Base-by-base conservation (phyloP, 129 eudicot genomes). In the Tanacetum coccineum region DNA sequence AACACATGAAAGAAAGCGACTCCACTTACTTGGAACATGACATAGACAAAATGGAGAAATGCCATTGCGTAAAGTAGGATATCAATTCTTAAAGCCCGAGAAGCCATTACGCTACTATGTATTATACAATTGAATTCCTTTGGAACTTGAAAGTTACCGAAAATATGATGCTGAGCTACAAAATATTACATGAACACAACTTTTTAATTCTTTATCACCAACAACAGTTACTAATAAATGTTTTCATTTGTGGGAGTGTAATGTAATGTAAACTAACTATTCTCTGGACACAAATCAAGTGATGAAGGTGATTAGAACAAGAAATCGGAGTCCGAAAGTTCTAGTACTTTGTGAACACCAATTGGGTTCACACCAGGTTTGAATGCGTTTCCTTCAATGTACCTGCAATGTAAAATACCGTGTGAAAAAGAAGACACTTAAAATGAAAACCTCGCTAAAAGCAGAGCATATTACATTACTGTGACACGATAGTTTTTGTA, bases 271-370 rank as follows among this genome's bases (percentile, higher is more conserved):
- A 64, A 59, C 73, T 13, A 61, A 46, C 59, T 36, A 26, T 19
- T 42, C 59, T 15, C 66, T 70, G 67, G 72, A n/a, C 3, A 22
- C 25, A 42, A 46, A 56, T 18, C 42, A 6, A 67, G 57, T 20
- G 17, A 58, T 0, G 39, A 15, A 22, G 51, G 52, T 15, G 71
- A 62, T 81, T 84, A 82, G 65, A 79, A 78, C 73, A 86, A 21
- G 76, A 86, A 86, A 49, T 93, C 98, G 4, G 96, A 80, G 63
- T 93, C 98, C 50, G 96, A 66, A 53, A 93, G 86, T 81, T 93
- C 98, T 17, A 93, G 96, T 61, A 87, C 90, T 82, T 93, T 85
- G 82, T 93, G 96, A 62, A 82, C 58, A 17, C 98, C 98, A 66
- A 93, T 79, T 9, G 98, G 85, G 67, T 88, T 93, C 70, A 93